Conservation (phyloP, 1,139 yeast species). For the Diutina rugosa region DNA sequence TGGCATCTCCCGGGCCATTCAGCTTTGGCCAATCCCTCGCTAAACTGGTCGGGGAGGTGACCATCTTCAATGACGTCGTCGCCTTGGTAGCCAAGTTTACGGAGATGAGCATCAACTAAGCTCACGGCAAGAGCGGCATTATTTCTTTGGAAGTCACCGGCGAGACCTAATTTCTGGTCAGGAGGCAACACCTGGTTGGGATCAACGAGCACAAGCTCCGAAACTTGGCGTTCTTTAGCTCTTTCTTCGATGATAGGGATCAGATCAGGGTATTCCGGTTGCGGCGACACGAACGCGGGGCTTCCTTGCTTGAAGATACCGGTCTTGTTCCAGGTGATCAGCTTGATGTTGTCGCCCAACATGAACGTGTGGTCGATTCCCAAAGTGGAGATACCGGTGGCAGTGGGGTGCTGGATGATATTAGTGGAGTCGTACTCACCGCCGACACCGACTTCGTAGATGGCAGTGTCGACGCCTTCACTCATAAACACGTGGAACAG, state of each 20-base stretch:
- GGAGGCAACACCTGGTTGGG: constrained; percentile 13
- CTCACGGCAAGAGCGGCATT: constrained; percentile 85
- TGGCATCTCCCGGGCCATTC: constrained; percentile 96
- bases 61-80: constrained; percentile 3
- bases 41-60: constrained; percentile 42
- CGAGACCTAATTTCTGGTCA: constrained; percentile 53
- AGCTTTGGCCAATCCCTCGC: constrained; percentile 54
- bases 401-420: constrained; percentile 66
- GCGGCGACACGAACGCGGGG: constrained; percentile 56
- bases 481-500: constrained; percentile 83
- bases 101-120: constrained; percentile 55
- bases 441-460: constrained; percentile 96
- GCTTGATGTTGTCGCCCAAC: constrained; percentile 78
- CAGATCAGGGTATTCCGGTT: constrained; percentile 38
- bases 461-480: constrained; percentile 86
- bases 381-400: constrained; percentile 73
- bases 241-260: constrained; percentile 42
- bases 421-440: constrained; percentile 96
- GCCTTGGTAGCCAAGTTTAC: constrained; percentile 26
- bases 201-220: constrained; percentile 37
- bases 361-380: constrained; percentile 91
- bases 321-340: constrained; percentile 93
- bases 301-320: constrained; percentile 72
- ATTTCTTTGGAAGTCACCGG: constrained; percentile 72
- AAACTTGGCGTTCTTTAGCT: constrained; percentile 49